Evolutionary conservation across 2,329 filamentous ascomycete species (phyloP).

Genomic region (Hypoxylon sp.): DNA sequence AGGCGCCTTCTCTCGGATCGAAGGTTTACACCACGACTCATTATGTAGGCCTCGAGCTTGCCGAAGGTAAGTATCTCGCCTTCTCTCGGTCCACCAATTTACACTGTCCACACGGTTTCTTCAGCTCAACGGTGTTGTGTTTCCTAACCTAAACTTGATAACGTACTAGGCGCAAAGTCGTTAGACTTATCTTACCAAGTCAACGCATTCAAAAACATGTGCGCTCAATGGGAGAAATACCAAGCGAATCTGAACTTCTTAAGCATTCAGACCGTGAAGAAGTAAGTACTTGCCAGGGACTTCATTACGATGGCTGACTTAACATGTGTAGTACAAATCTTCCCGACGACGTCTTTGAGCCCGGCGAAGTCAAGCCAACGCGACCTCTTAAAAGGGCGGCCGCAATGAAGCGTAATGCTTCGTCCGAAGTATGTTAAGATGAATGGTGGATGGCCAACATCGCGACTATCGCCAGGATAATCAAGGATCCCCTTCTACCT

Average conservation of each 20-base stretch:
- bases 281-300: constrained; percentile 69
- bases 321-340: constrained; percentile 78
- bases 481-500: constrained; percentile 28
- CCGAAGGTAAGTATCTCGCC: constrained; percentile 71
- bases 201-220: constrained; percentile 87
- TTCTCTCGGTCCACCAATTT: neutral
- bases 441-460: constrained; percentile 48
- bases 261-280: constrained; percentile 86
- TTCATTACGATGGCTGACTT: constrained; percentile 39
- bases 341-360: constrained; percentile 88
- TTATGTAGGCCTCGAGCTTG: constrained; percentile 90
- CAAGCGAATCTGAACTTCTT: constrained; percentile 82
- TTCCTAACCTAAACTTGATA: constrained; percentile 56
- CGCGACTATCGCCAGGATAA: constrained; percentile 45
- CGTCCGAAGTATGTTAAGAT: constrained; percentile 56
- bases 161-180: constrained; percentile 71
- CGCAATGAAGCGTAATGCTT: constrained; percentile 65
- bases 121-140: constrained; percentile 30
- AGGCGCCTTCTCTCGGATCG: constrained; percentile 42
- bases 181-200: constrained; percentile 87
- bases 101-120: constrained; percentile 40
- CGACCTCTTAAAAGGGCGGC: constrained; percentile 67
- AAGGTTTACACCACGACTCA: constrained; percentile 90
- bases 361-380: constrained; percentile 79
- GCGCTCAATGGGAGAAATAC: constrained; percentile 82